Evolutionary conservation across 192 early-diverging fungal species (phyloP).

Genomic region (Lunasporangiospora selenospora): DNA sequence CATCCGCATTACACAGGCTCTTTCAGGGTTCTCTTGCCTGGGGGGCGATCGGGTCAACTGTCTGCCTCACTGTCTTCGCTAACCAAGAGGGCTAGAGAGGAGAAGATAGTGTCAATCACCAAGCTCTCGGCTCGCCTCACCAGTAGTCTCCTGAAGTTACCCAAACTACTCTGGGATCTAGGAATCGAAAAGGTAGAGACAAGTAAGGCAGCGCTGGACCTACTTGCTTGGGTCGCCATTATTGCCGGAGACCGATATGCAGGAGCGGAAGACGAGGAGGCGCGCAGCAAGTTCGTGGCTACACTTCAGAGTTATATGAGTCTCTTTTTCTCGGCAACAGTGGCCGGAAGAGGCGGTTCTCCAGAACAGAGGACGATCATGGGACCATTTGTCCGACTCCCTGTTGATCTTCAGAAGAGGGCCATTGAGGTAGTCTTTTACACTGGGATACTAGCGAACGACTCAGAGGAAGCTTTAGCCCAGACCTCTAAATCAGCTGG

Average conservation of each 20-base stretch:
- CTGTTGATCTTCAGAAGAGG: constrained; percentile 47
- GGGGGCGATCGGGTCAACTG: constrained; percentile 10
- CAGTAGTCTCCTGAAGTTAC: constrained; percentile 51
- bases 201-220: constrained; percentile 41
- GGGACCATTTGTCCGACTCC: constrained; percentile 53
- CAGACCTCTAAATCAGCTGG: no score
- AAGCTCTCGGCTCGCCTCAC: constrained; percentile 31
- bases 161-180: constrained; percentile 60
- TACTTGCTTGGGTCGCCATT: constrained; percentile 34
- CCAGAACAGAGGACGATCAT: constrained; percentile 34
- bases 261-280: constrained; percentile 11
- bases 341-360: constrained; percentile 11
- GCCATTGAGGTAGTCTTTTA: constrained; percentile 59
- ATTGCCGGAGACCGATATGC: constrained; percentile 24
- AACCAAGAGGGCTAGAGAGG: constrained; percentile 19
- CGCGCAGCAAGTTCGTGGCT: constrained; percentile 19
- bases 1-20: constrained; percentile 47
- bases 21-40: constrained; percentile 44
- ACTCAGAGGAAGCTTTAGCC: constrained; percentile 7
- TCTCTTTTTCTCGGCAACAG: constrained; percentile 38
- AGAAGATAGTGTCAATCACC: constrained; percentile 22
- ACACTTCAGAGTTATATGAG: constrained; percentile 38
- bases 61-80: constrained; percentile 2
- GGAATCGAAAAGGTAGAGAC: constrained; percentile 54
- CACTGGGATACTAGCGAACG: constrained; percentile 4